Base-by-base conservation (phyloP, 306 rosid species). In the Dryas drummondii region DNA sequence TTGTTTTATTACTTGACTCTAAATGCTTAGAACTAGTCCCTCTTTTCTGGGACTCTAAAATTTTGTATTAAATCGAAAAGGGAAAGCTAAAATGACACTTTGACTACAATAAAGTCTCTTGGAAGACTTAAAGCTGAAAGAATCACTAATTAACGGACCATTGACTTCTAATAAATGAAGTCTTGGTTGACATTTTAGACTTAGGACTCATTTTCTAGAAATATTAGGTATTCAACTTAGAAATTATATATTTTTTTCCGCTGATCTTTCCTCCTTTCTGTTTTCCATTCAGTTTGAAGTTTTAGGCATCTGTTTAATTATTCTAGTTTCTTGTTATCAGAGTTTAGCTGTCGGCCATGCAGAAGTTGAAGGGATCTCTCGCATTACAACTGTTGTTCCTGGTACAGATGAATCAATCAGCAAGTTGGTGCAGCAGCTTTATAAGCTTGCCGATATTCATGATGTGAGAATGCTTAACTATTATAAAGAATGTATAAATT, bases 321-420 rank as follows among this genome's bases (percentile, higher is more conserved):
- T 15, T 48, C 71, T 70, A 37, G 45, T 70, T 74, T 81, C 45
- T 76, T 77, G 51, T 78, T 48, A 26, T 71, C 88, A 91, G 97
- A 91, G 97, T 85, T 86, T 91, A 83, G 97, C 97, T 82, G 97
- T 91, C 0, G 97, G 97, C 64, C 96, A 81, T 78, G 83, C 97
- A 1, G 97, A 91, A 89, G 82, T 81, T 77, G 91, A 91, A 81
- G 97, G 97, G 79, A 83, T 82, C 68, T 91, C 97, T 71, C 90
- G 97, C 76, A 84, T 89, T 82, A 91, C 97, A 54, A 91, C 97
- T 9, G 96, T 91, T 81, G 97, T 91, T 86, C 97, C 96, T 49
- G 97, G 89, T 47, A 88, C 97, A 51, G 93, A 89, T 76, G 96
- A 88, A 77, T 89, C 97, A 47, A 86, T 91, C 17, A 22, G 83